Conservation (phyloP, 371 early-diverging fungal genomes). For the Batrachochytrium dendrobatidis region DNA sequence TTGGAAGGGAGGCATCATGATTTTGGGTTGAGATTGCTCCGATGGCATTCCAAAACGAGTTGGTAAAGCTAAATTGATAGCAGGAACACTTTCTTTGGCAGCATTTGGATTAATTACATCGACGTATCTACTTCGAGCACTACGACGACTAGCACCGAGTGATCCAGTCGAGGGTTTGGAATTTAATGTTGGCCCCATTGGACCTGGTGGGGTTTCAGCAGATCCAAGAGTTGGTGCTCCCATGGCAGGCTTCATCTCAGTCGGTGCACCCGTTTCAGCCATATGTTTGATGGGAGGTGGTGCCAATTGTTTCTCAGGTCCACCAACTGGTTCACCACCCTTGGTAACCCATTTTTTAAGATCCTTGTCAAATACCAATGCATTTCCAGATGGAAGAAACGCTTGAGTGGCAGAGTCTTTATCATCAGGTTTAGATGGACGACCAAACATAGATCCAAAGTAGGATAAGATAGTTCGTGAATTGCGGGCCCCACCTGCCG, state of each 20-base stretch:
- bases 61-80: no score
- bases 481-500: not conserved
- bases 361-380: constrained; percentile 26
- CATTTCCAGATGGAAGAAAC: constrained; percentile 8
- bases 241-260: not conserved
- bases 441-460: constrained; percentile 13
- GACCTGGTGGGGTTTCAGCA: not conserved
- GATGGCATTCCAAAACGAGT: not conserved
- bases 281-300: constrained; percentile 13
- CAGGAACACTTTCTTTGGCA: not conserved
- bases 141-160: constrained; percentile 11
- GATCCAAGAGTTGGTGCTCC: not conserved
- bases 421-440: no score
- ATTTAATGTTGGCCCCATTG: not conserved
- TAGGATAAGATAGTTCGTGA: constrained; percentile 9
- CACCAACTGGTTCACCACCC: constrained; percentile 9
- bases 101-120: constrained; percentile 24
- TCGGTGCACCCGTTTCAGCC: not conserved
- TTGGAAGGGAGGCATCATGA: not conserved
- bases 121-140: constrained; percentile 20
- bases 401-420: no score
- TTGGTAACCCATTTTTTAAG: constrained; percentile 30
- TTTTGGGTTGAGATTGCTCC: not conserved
- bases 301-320: constrained; percentile 4
- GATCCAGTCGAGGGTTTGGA: not conserved